Conservation (phyloP, 2,329 filamentous ascomycete species). For the Aspergillus pseudoterreus region DNA sequence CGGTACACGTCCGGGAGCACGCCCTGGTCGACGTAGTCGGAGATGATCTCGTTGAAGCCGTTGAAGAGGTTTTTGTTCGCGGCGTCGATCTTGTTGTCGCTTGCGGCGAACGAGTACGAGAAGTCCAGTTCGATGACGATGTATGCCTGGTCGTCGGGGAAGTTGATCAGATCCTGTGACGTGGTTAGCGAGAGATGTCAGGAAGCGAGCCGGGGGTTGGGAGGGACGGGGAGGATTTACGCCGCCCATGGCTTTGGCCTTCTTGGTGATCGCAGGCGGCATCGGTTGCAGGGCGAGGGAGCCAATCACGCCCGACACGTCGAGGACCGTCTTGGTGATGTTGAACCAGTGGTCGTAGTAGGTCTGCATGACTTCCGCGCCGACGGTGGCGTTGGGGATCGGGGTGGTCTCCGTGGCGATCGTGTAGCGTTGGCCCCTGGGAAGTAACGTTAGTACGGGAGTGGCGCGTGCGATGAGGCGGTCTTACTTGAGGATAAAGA, state of each 20-base stretch:
- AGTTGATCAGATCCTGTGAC: constrained; percentile 36
- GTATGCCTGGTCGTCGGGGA: constrained; percentile 39
- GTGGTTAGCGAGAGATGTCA: neutral
- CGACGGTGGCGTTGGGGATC: constrained; percentile 29
- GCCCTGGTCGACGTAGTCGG: constrained; percentile 31
- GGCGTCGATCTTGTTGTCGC: constrained; percentile 36
- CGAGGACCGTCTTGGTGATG: constrained; percentile 23
- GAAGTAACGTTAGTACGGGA: constrained; percentile 4
- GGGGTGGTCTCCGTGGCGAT: constrained; percentile 40
- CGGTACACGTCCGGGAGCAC: constrained; percentile 38
- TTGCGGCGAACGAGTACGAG: constrained; percentile 34
- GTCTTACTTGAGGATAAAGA: constrained; percentile 22
- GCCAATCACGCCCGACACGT: constrained; percentile 26
- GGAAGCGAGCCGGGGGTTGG: constrained; percentile 10
- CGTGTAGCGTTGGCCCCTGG: constrained; percentile 36
- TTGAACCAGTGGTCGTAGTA: constrained; percentile 34
- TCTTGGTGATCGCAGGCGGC: constrained; percentile 29
- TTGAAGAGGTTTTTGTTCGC: constrained; percentile 37
- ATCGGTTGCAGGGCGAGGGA: constrained; percentile 38
- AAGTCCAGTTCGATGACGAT: constrained; percentile 47
- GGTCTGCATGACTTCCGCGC: constrained; percentile 26
- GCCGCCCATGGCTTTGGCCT: constrained; percentile 32
- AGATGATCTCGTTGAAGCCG: constrained; percentile 32
- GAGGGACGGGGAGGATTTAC: constrained; percentile 23
- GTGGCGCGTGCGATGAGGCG: neutral